phyloP scores from a whole-genome alignment of 495 filamentous ascomycete species.

The Annulohypoxylon moriforme region DNA sequence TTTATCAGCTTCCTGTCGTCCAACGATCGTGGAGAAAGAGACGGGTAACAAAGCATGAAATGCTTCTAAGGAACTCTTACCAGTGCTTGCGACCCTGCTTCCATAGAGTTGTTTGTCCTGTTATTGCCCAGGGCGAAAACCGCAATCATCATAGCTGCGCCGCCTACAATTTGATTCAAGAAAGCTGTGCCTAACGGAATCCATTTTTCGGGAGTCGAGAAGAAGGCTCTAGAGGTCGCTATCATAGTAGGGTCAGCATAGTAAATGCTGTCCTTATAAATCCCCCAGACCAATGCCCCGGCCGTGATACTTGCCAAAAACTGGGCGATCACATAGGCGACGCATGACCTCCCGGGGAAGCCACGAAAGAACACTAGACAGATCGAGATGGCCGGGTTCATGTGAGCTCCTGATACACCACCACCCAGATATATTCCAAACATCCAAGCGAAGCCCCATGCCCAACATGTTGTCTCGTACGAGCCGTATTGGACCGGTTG shows the following conservation, averaged over 20 bases:
- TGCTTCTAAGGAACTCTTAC: constrained; percentile 18
- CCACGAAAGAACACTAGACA: constrained; percentile 64
- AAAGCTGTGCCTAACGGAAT: constrained; percentile 61
- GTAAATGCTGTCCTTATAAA: constrained; percentile 62
- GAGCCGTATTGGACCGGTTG: constrained; percentile 55
- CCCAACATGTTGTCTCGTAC: constrained; percentile 53
- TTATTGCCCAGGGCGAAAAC: constrained; percentile 67
- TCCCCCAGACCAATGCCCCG: constrained; percentile 57
- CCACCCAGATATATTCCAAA: constrained; percentile 67
- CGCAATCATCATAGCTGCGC: constrained; percentile 56
- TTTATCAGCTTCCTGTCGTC: constrained; percentile 19
- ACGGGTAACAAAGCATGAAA: background rate
- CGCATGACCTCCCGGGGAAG: constrained; percentile 59
- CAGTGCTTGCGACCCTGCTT: constrained; percentile 62
- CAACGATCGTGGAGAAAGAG: background rate
- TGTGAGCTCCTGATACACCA: constrained; percentile 66
- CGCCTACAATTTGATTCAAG: constrained; percentile 63
- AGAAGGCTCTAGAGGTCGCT: constrained; percentile 50
- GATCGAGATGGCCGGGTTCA: constrained; percentile 64
- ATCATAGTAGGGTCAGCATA: constrained; percentile 50
- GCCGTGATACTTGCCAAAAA: constrained; percentile 61
- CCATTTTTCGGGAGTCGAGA: constrained; percentile 60
- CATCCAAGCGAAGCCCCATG: constrained; percentile 69
- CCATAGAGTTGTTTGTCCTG: constrained; percentile 62
- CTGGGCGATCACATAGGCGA: constrained; percentile 63